Evolutionary conservation across 495 filamentous ascomycete genomes (phyloP).

Genomic region (Chaetomium tenue): DNA sequence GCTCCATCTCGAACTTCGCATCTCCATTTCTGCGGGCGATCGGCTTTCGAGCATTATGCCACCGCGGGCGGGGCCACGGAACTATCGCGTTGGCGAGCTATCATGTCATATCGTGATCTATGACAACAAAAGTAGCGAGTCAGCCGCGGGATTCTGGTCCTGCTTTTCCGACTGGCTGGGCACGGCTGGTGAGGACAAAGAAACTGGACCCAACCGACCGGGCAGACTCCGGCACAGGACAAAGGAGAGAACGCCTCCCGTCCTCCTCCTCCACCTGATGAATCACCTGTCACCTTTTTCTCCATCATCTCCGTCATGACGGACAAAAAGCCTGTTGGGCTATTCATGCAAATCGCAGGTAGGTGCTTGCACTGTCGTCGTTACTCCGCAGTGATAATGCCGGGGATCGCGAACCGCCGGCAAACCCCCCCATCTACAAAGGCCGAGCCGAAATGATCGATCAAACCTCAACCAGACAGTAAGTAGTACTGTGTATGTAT

Average conservation of each 20-base stretch:
- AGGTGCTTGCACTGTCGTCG: no score
- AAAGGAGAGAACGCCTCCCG: background rate
- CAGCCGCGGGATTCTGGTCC: background rate
- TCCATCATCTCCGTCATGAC: constrained; percentile 1
- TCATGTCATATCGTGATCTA: background rate
- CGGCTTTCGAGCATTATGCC: background rate
- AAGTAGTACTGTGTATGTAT: no score
- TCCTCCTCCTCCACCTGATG: background rate
- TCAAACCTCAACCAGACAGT: background rate
- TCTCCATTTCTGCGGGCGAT: background rate
- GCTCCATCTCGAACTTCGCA: background rate
- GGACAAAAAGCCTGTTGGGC: background rate
- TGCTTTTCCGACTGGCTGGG: background rate
- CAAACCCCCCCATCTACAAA: background rate
- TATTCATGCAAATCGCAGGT: background rate
- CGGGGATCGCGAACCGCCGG: background rate
- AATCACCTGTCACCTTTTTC: background rate
- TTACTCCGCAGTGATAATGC: no score
- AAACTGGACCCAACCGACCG: background rate
- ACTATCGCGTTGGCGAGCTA: background rate
- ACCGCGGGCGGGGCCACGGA: background rate
- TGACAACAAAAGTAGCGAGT: background rate
- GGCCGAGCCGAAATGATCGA: background rate
- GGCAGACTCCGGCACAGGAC: background rate
- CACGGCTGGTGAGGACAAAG: background rate